Percentiles rank a stretch among this genome's conserved stretches.
phyloP scores from a whole-genome alignment of 371 early-diverging fungal species.

The Nematocida homosporus region DNA sequence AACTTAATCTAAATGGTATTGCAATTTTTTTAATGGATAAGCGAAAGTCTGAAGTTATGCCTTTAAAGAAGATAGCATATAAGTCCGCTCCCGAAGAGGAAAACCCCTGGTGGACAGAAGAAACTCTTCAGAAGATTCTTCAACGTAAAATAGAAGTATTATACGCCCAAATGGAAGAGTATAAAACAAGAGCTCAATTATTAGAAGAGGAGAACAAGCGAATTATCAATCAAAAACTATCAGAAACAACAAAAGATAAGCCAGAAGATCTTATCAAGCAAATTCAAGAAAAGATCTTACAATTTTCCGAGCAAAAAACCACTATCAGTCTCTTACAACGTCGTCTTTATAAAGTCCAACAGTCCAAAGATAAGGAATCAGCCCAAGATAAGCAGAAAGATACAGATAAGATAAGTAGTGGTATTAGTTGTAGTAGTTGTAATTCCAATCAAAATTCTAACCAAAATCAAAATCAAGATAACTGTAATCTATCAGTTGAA shows the following conservation, averaged over 20 bases:
- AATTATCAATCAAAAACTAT: constrained; percentile 1
- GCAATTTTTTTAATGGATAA: constrained; percentile 55
- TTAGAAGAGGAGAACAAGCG: constrained; percentile 25
- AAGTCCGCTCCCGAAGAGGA: constrained; percentile 14
- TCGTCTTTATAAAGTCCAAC: neutral
- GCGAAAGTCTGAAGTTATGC: constrained; percentile 47
- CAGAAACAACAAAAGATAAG: neutral
- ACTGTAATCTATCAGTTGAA: constrained; percentile 81
- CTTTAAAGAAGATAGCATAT: constrained; percentile 45
- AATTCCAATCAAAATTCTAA: neutral
- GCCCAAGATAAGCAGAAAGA: constrained; percentile 5
- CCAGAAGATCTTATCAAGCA: neutral
- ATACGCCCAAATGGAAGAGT: constrained; percentile 40
- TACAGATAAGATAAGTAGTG: neutral
- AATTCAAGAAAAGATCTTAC: constrained; percentile 1
- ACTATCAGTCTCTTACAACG: constrained; percentile 36
- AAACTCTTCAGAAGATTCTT: neutral
- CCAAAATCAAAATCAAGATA: neutral
- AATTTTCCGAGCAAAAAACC: neutral
- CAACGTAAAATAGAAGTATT: constrained; percentile 25
- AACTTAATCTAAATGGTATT: neutral
- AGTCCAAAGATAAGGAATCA: neutral
- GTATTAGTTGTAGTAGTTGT: neutral
- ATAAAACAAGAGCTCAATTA: constrained; percentile 27
- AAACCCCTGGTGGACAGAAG: constrained; percentile 42